Evolutionary conservation across 768 basidiomycete genomes (phyloP), one percentile per base, ranked within the genome.

Genomic region (Kwoniella bestiolae): DNA sequence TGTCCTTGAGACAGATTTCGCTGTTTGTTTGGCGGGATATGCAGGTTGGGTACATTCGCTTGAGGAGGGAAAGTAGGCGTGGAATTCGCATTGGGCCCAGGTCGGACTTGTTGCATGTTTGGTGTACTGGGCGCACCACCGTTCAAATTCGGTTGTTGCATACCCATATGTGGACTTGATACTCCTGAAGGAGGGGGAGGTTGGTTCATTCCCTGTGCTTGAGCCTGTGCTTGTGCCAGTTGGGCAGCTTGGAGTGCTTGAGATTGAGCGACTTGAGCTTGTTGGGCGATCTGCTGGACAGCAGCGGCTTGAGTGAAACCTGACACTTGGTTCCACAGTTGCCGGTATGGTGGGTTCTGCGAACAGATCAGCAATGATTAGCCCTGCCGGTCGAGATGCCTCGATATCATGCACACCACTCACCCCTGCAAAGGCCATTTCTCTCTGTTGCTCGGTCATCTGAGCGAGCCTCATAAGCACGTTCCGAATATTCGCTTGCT

Each of bases 21-120:
- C 32, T 74, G 73, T 50, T 73, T 74, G 55, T 61, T 69, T 3
- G 71, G 41, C 34, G 75, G 75, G 46, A 77, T 77, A 45, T 77
- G 75, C 5, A 77, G 68, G 49, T 77, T 77, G 9, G 60, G 52
- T 5, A 70, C 53, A 25, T 53, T 65, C 29, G 65, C 68, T 23
- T 52, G 34, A 5, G 60, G n/a, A 16, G 58, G 49, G 60, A 61
- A 73, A 60, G 68, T 65, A 44, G 56, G 38, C 44, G 26, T 59
- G 41, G 47, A 26, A 49, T 34, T n/a, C 16, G 58, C 50, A n/a
- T 45, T 44, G n/a, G 66, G 34, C 14, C 44, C 32, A 16, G 60
- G 53, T 52, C 60, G 45, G 29, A 51, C 50, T 41, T 41, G 25
- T 47, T 67, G 60, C 60, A 67, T 62, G 35, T 34, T 53, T 2